Evolutionary conservation across 2,329 filamentous ascomycete genomes (phyloP).

Genomic region (Fusarium subglutinans): DNA sequence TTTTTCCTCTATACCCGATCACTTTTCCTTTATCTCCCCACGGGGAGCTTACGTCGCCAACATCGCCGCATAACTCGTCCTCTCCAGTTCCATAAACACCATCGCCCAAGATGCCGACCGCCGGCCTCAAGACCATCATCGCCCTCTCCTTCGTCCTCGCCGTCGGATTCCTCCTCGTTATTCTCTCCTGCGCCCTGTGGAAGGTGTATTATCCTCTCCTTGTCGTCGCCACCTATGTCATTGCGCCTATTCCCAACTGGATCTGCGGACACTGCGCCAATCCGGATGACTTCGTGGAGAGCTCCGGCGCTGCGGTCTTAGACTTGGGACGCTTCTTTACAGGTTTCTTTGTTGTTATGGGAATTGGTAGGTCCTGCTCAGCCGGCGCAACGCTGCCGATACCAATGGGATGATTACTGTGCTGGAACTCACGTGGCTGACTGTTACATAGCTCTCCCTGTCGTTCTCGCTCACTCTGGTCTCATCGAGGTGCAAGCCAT

Average conservation of each 20-base stretch:
- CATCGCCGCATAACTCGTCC: constrained; percentile 11
- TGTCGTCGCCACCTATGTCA: constrained; percentile 93
- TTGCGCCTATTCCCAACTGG: constrained; percentile 97
- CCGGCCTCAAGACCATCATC: constrained; percentile 98
- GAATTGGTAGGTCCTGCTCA: constrained; percentile 76
- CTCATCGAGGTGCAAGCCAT: constrained; percentile 87
- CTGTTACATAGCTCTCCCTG: constrained; percentile 75
- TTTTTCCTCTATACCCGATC: background rate
- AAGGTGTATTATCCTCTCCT: constrained; percentile 94
- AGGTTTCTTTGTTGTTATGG: constrained; percentile 96
- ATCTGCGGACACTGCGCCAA: constrained; percentile 88
- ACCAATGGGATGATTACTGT: background rate
- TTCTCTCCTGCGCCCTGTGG: constrained; percentile 95
- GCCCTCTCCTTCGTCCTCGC: constrained; percentile 98
- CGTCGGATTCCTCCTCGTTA: constrained; percentile 98
- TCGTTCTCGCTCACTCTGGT: constrained; percentile 85
- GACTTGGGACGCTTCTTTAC: constrained; percentile 95
- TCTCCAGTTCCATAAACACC: background rate
- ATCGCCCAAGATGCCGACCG: constrained; percentile 69
- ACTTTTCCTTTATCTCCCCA: background rate
- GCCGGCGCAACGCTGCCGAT: background rate
- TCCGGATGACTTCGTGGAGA: constrained; percentile 94
- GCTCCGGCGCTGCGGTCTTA: constrained; percentile 81
- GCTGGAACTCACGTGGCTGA: constrained; percentile 21
- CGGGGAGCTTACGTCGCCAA: constrained; percentile 13